These are phyloP conservation scores for Diophrys appendiculata DNA, from an alignment of 73 alveolate genomes.

Conservation along the genomic window DNA sequence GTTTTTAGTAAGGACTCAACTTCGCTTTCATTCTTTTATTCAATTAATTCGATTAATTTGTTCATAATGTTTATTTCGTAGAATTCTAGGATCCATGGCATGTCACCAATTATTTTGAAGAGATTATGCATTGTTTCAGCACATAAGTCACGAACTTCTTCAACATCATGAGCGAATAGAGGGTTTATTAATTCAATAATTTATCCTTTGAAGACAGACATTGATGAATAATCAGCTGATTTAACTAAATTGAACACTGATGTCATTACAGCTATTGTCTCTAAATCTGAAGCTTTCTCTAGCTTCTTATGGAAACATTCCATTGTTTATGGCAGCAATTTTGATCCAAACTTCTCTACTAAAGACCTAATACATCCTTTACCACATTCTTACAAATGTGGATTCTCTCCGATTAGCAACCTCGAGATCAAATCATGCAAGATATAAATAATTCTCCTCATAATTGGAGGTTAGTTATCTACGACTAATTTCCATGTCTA, in stretches of 20 bases:
- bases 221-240: conserved; percentile 6
- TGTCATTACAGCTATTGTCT: conserved; percentile 1
- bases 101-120: neutral
- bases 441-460: conserved; percentile 11
- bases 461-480: conserved; percentile 36
- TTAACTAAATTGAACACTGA: conserved; percentile 5
- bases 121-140: conserved; percentile 4
- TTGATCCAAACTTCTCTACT: conserved; percentile 66
- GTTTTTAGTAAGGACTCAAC: neutral
- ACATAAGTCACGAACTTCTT: conserved; percentile 25
- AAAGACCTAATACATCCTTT: conserved; percentile 44
- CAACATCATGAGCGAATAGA: conserved; percentile 35
- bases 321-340: conserved; percentile 44
- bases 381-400: conserved; percentile 51
- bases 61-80: neutral
- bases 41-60: neutral
- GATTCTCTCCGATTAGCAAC: neutral
- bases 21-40: neutral
- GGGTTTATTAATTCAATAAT: conserved; percentile 32
- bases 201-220: conserved; percentile 11
- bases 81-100: neutral
- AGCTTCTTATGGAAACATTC: conserved; percentile 36
- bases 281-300: neutral
- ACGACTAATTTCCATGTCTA: conserved; percentile 76
- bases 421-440: conserved; percentile 20